These are phyloP conservation scores for Linum usitatissimum DNA, from an alignment of 345 rosid genomes.

Conservation along the genomic window DNA sequence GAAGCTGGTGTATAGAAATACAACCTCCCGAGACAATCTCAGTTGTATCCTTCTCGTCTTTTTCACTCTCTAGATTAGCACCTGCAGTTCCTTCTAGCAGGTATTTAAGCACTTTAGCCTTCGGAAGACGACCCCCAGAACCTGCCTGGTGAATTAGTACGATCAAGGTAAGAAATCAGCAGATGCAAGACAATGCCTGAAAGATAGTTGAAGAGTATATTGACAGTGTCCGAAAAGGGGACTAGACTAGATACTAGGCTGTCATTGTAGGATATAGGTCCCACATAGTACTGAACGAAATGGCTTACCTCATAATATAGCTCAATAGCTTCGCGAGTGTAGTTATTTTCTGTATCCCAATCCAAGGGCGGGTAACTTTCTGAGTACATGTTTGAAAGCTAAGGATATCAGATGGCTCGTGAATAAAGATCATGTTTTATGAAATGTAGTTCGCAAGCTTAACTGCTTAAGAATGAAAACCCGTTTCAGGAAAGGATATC, in stretches of 20 bases:
- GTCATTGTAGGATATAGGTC: too few species aligned
- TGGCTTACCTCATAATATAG: constrained; percentile 68
- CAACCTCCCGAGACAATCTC: constrained; percentile 20
- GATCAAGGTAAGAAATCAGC: constrained; percentile 3
- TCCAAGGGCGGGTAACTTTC: constrained; percentile 58
- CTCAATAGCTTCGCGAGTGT: constrained; percentile 64
- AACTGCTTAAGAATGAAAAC: not conserved
- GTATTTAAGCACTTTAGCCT: constrained; percentile 39
- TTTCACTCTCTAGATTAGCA: constrained; percentile 41
- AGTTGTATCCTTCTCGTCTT: constrained; percentile 29
- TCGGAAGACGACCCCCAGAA: constrained; percentile 43
- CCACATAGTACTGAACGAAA: not conserved
- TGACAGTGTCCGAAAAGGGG: not conserved
- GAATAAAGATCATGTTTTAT: not conserved
- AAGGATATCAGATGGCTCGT: constrained; percentile 34
- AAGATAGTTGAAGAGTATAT: not conserved
- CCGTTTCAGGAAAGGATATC: constrained; percentile 45
- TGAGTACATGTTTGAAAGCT: constrained; percentile 67
- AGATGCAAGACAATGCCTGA: not conserved
- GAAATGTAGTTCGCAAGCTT: too few species aligned
- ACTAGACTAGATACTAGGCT: not conserved
- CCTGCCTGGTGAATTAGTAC: constrained; percentile 36
- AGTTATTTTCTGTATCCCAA: constrained; percentile 63
- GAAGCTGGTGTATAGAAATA: constrained; percentile 3
- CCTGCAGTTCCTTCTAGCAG: constrained; percentile 81